Evolutionary conservation across 2,329 filamentous ascomycete genomes (phyloP).

Genomic region (Trichophyton equinum): DNA sequence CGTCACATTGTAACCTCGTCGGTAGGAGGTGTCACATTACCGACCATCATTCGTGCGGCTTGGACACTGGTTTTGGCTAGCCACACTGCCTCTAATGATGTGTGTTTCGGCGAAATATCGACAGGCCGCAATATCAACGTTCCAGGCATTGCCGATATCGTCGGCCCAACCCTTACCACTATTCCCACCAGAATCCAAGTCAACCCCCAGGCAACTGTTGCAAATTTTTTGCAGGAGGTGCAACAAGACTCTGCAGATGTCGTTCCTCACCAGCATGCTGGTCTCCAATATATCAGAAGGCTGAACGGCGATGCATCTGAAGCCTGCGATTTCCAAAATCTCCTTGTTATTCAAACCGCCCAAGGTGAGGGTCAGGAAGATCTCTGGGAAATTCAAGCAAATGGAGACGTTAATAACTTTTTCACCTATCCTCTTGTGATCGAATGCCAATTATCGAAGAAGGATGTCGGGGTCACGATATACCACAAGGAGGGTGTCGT

Average conservation of each 20-base stretch:
- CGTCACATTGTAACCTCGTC: conserved; percentile 3
- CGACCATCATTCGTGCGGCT: conserved; percentile 29
- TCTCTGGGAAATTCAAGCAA: conserved; percentile 9
- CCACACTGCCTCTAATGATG: conserved; percentile 26
- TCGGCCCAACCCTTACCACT: conserved; percentile 31
- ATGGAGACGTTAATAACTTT: conserved; percentile 10
- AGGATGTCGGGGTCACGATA: conserved; percentile 46
- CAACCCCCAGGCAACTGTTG: conserved; percentile 22
- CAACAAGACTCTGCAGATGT: conserved; percentile 41
- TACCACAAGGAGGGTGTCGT: conserved; percentile 54
- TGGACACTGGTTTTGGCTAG: conserved; percentile 28
- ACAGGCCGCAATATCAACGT: conserved; percentile 31
- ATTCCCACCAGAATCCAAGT: conserved; percentile 28
- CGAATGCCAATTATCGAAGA: conserved; percentile 46
- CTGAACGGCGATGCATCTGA: conserved; percentile 34
- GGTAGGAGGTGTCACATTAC: conserved; percentile 13
- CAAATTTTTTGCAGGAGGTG: conserved; percentile 41
- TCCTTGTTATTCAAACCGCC: conserved; percentile 25
- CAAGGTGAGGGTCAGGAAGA: conserved; percentile 6
- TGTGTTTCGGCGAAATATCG: conserved; percentile 31
- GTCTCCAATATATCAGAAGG: conserved; percentile 36
- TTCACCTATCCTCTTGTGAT: conserved; percentile 40
- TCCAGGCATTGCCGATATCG: conserved; percentile 26
- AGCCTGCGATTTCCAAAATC: conserved; percentile 32
- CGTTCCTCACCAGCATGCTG: conserved; percentile 49